A percentile compares a stretch with the other conserved stretches of the same genome.
Evolutionary conservation across 441 rosid species (phyloP).

Genomic region (Gossypium schwendimanii): DNA sequence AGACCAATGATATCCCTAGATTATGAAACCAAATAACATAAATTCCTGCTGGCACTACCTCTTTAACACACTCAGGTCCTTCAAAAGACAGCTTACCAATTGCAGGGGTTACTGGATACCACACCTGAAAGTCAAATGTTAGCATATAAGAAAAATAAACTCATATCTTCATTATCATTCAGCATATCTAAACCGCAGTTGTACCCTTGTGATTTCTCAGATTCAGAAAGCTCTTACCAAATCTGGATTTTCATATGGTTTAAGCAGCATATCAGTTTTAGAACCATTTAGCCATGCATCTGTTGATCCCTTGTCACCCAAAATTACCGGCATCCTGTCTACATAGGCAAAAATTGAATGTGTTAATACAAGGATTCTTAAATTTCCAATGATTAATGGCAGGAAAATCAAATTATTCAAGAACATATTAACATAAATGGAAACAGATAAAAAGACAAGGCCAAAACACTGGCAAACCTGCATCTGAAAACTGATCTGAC

Average conservation of each 20-base stretch:
- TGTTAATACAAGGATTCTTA: neutral
- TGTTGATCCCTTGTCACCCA: slow-evolving; percentile 54
- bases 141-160: neutral
- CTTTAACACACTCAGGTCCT: slow-evolving; percentile 76
- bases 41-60: slow-evolving; percentile 32
- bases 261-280: slow-evolving; percentile 41
- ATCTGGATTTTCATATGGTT: slow-evolving; percentile 62
- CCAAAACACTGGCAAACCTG: neutral
- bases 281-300: slow-evolving; percentile 64
- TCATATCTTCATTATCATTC: neutral
- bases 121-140: slow-evolving; percentile 38
- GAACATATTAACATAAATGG: neutral
- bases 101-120: slow-evolving; percentile 79
- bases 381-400: neutral
- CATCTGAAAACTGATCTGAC: too few species aligned
- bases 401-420: neutral
- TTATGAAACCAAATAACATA: neutral
- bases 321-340: slow-evolving; percentile 90
- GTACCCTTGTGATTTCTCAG: neutral
- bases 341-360: slow-evolving; percentile 2
- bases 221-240: slow-evolving; percentile 43
- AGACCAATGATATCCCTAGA: neutral
- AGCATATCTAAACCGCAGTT: neutral
- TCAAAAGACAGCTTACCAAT: slow-evolving; percentile 66
- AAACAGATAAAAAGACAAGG: neutral